Conservation (phyloP, 192 early-diverging fungal species). For the Funneliformis geosporum region DNA sequence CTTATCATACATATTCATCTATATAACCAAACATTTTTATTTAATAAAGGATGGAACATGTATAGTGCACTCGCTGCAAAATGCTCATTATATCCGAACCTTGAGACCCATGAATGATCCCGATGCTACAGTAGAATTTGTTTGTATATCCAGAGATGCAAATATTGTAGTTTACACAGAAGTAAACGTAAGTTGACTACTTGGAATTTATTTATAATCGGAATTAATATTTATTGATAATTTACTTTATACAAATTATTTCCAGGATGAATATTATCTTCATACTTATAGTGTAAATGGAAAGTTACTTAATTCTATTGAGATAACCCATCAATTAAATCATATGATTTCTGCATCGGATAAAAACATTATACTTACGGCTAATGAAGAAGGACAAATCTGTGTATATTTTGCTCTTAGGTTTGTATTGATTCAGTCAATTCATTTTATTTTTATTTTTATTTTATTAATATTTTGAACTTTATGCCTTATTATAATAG, state of each 20-base stretch:
- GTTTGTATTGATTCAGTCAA: constrained; percentile 9
- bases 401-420: constrained; percentile 23
- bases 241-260: neutral
- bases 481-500: neutral
- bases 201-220: neutral
- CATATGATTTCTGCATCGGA: constrained; percentile 20
- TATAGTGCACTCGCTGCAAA: constrained; percentile 28
- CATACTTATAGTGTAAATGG: constrained; percentile 33
- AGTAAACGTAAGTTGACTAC: constrained; percentile 15
- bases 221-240: neutral
- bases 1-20: no score
- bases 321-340: constrained; percentile 7
- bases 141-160: constrained; percentile 25
- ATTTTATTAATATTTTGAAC: neutral
- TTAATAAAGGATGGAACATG: constrained; percentile 32
- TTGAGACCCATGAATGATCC: constrained; percentile 21
- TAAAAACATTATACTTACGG: constrained; percentile 13
- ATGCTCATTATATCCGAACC: constrained; percentile 29
- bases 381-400: constrained; percentile 9
- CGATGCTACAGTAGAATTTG: constrained; percentile 19
- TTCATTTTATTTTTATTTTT: neutral
- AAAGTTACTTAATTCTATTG: constrained; percentile 16
- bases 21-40: neutral
- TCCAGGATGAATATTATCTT: constrained; percentile 26
- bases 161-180: constrained; percentile 26